These are phyloP conservation scores for Naegleria fowleri DNA, from an alignment of 208 protist species.

Conservation along the genomic window DNA sequence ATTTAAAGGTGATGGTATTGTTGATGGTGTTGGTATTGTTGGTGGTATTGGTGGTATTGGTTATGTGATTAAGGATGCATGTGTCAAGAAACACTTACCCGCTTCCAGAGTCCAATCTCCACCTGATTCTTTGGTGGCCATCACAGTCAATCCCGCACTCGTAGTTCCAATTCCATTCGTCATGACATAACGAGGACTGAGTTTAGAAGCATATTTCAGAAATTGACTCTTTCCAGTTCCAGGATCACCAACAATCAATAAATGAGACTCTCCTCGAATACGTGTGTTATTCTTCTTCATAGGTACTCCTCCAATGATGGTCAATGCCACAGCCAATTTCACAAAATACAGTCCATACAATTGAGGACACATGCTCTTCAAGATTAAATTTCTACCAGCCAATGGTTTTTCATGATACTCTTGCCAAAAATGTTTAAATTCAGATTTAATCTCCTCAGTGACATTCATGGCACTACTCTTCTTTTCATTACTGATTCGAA, in stretches of 20 bases:
- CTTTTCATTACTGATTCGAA: constrained; percentile 59
- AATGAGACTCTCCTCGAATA: constrained; percentile 62
- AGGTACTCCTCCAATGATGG: constrained; percentile 60
- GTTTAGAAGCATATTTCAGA: constrained; percentile 63
- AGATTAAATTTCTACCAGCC: constrained; percentile 50
- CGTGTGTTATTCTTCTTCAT: constrained; percentile 26
- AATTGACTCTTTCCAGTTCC: constrained; percentile 68
- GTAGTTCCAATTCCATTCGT: constrained; percentile 81
- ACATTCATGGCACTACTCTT: constrained; percentile 39
- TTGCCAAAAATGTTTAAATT: constrained; percentile 59
- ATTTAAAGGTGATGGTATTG: no score
- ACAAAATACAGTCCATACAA: constrained; percentile 62
- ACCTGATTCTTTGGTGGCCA: constrained; percentile 51
- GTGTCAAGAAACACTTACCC: no score
- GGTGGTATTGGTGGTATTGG: no score
- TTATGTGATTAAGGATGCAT: no score
- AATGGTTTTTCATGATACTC: constrained; percentile 47
- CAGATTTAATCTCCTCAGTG: constrained; percentile 47
- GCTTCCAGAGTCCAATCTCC: constrained; percentile 41
- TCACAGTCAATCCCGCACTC: constrained; percentile 77
- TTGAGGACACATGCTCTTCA: constrained; percentile 56
- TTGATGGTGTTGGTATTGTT: no score
- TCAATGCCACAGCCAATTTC: constrained; percentile 60
- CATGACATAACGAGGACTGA: constrained; percentile 70
- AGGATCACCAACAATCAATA: constrained; percentile 73